Conservation (phyloP, 768 basidiomycete species). For the Mycena rosella region DNA sequence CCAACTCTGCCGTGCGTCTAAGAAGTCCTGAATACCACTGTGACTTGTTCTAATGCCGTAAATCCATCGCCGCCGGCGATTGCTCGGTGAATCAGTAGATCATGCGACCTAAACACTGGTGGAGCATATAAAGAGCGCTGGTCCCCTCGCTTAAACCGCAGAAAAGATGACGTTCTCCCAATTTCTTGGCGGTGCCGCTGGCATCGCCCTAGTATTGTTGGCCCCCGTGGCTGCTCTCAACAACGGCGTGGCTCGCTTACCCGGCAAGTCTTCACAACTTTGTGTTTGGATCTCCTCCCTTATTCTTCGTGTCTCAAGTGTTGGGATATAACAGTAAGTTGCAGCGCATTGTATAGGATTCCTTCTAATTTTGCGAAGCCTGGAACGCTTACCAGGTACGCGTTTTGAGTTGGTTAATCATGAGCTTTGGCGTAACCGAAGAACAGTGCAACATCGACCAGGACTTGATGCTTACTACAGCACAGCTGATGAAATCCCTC, state of each 20-base stretch:
- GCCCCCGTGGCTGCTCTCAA: constrained; percentile 23
- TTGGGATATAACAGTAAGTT: constrained; percentile 36
- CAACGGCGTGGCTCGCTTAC: constrained; percentile 34
- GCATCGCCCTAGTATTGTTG: constrained; percentile 12
- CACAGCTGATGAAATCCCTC: constrained; percentile 66
- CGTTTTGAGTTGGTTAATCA: neutral
- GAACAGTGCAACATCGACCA: constrained; percentile 54
- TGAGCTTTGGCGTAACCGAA: neutral
- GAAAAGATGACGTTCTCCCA: constrained; percentile 5
- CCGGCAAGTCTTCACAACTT: constrained; percentile 17
- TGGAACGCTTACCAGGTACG: constrained; percentile 37
- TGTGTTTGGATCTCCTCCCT: neutral
- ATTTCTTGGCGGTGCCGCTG: neutral
- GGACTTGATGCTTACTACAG: constrained; percentile 61
- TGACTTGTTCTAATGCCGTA: neutral
- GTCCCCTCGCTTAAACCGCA: neutral
- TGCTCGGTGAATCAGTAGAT: constrained; percentile 22
- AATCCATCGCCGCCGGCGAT: neutral
- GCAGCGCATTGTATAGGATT: too few species aligned
- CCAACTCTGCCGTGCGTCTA: neutral
- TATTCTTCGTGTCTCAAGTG: constrained; percentile 5
- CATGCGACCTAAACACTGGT: constrained; percentile 19
- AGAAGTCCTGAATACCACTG: neutral
- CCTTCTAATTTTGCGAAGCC: constrained; percentile 17
- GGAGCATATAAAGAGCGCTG: constrained; percentile 15